phyloP scores from a whole-genome alignment of 192 early-diverging fungal genomes.

The Phycomyces blakesleeanus region DNA sequence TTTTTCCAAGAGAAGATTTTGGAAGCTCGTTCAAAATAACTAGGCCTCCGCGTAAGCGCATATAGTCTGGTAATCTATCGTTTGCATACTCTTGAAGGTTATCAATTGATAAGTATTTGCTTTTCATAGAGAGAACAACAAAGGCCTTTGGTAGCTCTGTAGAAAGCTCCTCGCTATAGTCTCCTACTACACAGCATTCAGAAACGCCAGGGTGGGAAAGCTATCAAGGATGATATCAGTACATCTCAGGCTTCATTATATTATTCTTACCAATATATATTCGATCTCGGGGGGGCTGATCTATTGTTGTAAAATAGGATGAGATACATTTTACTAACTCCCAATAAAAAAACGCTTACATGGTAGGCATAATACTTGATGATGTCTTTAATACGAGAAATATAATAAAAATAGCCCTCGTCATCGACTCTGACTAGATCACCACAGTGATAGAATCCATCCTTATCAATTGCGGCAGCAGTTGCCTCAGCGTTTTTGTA shows the following conservation, averaged over 20 bases:
- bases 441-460: constrained; percentile 48
- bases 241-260: too few species aligned
- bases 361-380: constrained; percentile 54
- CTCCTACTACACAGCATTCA: constrained; percentile 64
- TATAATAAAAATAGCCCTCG: constrained; percentile 57
- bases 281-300: not conserved
- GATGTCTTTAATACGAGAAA: constrained; percentile 68
- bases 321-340: not conserved
- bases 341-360: not conserved
- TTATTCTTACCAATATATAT: not conserved
- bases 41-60: constrained; percentile 71
- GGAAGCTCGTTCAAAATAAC: constrained; percentile 66
- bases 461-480: constrained; percentile 37
- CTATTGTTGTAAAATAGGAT: not conserved
- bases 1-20: constrained; percentile 77
- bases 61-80: constrained; percentile 60
- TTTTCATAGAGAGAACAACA: constrained; percentile 53
- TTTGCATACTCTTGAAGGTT: constrained; percentile 52
- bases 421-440: constrained; percentile 55
- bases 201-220: constrained; percentile 45
- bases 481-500: constrained; percentile 40
- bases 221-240: not conserved
- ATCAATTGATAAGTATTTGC: constrained; percentile 28
- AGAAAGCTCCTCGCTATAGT: constrained; percentile 51
- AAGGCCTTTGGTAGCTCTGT: constrained; percentile 76